A percentile compares a stretch with the other conserved stretches of the same genome.
Conservation (phyloP, 495 filamentous ascomycete genomes). For the Stereocaulon alpinum region DNA sequence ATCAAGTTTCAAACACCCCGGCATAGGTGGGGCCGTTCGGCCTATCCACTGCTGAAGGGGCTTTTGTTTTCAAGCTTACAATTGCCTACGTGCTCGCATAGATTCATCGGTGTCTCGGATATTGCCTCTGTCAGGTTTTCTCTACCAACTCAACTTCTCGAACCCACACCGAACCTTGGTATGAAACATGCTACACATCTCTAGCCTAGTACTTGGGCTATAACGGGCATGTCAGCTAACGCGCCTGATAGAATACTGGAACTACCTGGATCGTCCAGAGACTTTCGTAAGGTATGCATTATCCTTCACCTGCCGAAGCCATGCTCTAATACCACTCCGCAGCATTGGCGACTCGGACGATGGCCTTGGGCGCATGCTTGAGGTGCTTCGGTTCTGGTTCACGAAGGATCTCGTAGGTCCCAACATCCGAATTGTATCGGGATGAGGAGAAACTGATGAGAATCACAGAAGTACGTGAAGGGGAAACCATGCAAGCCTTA, state of each 20-base stretch:
- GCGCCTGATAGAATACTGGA: constrained; percentile 74
- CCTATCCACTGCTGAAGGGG: neutral
- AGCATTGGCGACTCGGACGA: constrained; percentile 94
- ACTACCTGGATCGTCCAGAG: constrained; percentile 91
- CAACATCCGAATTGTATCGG: neutral
- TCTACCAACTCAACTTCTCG: constrained; percentile 85
- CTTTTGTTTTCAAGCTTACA: neutral
- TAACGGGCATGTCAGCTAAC: constrained; percentile 16
- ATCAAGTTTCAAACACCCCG: too few species aligned
- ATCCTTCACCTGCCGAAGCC: constrained; percentile 18
- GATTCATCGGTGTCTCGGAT: constrained; percentile 90
- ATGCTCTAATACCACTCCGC: constrained; percentile 31
- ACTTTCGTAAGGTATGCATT: constrained; percentile 64
- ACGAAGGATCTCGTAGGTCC: constrained; percentile 76
- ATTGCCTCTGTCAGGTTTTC: constrained; percentile 94
- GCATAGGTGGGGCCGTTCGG: neutral
- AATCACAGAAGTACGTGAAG: constrained; percentile 80
- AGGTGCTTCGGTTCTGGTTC: constrained; percentile 92
- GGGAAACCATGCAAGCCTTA: constrained; percentile 98
- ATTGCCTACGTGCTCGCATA: constrained; percentile 26
- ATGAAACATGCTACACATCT: constrained; percentile 19
- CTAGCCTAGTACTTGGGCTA: neutral
- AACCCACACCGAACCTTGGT: constrained; percentile 88
- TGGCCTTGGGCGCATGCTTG: constrained; percentile 81
- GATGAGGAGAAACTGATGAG: constrained; percentile 12